Conservation (phyloP, 805 yeast genomes). For the Millerozyma acaciae region DNA sequence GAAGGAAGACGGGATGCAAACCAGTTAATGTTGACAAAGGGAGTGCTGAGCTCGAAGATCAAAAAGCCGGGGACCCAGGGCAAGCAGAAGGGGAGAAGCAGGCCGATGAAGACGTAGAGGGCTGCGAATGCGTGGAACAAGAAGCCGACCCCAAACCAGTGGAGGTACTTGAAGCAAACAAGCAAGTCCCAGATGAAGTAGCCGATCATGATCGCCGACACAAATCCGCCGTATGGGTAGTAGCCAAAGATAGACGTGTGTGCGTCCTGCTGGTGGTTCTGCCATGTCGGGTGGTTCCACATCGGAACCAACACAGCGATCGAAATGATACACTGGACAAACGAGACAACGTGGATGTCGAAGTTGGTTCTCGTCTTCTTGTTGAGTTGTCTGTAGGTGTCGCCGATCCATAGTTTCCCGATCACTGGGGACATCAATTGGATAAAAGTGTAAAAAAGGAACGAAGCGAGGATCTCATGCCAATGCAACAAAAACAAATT, state of each 20-base stretch:
- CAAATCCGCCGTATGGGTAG: conserved; percentile 73
- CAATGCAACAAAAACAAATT: conserved; percentile 50
- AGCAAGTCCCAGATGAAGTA: conserved; percentile 88
- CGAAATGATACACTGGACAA: conserved; percentile 75
- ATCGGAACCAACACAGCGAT: conserved; percentile 58
- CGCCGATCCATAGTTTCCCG: conserved; percentile 47
- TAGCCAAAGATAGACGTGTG: conserved; percentile 49
- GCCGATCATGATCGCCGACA: conserved; percentile 69
- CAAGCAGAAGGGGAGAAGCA: conserved; percentile 70
- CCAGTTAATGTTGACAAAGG: conserved; percentile 94
- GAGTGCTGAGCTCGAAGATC: conserved; percentile 84
- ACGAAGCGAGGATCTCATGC: conserved; percentile 69
- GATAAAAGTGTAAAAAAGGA: conserved; percentile 55
- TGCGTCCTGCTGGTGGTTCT: conserved; percentile 40
- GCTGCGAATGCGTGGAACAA: conserved; percentile 83
- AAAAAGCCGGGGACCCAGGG: conserved; percentile 82
- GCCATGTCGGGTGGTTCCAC: conserved; percentile 51
- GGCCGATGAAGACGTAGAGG: conserved; percentile 60
- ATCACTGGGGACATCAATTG: conserved; percentile 52
- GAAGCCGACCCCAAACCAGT: conserved; percentile 77
- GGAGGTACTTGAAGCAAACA: conserved; percentile 61
- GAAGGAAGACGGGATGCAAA: conserved; percentile 74
- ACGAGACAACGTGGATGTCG: conserved; percentile 87
- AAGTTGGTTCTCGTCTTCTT: conserved; percentile 60
- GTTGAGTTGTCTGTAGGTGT: conserved; percentile 45